Evolutionary conservation across 1,139 yeast genomes (phyloP), one percentile per base, ranked within the genome.

Genomic region (Zygoascus meyerae): DNA sequence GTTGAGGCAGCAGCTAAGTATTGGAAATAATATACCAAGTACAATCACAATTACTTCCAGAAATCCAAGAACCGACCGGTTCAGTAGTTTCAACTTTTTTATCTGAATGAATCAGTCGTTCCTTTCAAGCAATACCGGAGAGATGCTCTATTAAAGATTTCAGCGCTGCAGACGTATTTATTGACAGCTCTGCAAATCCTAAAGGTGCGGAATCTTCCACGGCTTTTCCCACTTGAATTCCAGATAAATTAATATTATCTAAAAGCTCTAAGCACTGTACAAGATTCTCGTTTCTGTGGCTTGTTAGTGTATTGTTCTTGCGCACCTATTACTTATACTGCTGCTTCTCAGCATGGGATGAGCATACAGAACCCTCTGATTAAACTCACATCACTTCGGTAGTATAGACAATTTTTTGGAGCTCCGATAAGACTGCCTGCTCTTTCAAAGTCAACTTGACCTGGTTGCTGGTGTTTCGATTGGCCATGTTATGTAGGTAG

Each of bases 341-440:
- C n/a, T n/a, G n/a, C n/a, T n/a, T n/a, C n/a, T n/a, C n/a, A n/a
- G n/a, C n/a, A n/a, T n/a, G n/a, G n/a, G n/a, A n/a, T n/a, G n/a
- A n/a, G n/a, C n/a, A n/a, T n/a, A n/a, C n/a, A n/a, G n/a, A n/a
- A n/a, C n/a, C n/a, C n/a, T n/a, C 29, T 16, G 28, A 11, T 21
- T 18, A 6, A 12, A 44, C 50, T 26, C 34, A 47, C 50, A 57
- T 57, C 5, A 45, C 47, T 18, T 45, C 45, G 2, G 51, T 46
- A 8, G 60, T 57, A 2, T 37, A 30, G 6, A 42, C 43, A 9
- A 57, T 54, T 47, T 57, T 57, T 31, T 49, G 51, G 31, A 57
- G 49, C 46, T 57, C 61, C 5, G 42, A 38, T 10, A 57, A 38
- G 2, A 56, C 50, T n/a, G 41, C 47, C 41, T 44, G 35, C 39